A percentile compares a stretch with the other conserved stretches of the same genome.
These are phyloP conservation scores for Tetragonia tetragonoides DNA, from an alignment of 148 eudicot genomes.

Conservation along the genomic window DNA sequence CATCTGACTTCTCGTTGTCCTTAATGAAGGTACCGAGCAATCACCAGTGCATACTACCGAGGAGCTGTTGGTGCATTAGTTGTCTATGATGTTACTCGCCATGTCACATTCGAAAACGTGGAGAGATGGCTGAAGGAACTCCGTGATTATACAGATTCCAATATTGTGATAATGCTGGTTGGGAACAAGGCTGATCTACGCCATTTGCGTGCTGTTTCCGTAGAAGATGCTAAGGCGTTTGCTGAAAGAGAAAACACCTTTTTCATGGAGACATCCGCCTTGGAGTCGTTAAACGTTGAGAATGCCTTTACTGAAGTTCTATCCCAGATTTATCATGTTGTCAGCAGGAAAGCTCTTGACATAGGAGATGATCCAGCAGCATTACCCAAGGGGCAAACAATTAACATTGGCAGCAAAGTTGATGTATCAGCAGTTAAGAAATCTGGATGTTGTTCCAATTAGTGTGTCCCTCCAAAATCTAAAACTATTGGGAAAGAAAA, in stretches of 20 bases:
- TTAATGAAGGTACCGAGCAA: constrained; percentile 63
- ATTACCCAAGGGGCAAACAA: constrained; percentile 74
- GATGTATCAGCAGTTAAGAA: constrained; percentile 77
- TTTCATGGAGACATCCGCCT: constrained; percentile 90
- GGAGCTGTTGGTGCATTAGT: constrained; percentile 88
- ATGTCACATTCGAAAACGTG: constrained; percentile 71
- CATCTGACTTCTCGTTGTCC: not conserved
- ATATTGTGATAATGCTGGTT: constrained; percentile 79
- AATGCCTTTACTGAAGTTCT: constrained; percentile 80
- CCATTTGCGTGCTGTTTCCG: constrained; percentile 68
- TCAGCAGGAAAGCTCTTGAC: constrained; percentile 75
- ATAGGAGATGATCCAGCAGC: constrained; percentile 62
- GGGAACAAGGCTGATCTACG: constrained; percentile 89
- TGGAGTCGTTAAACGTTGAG: constrained; percentile 74
- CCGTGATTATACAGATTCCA: constrained; percentile 67
- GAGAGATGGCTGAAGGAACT: constrained; percentile 93
- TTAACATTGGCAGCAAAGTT: constrained; percentile 60
- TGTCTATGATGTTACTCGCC: constrained; percentile 77
- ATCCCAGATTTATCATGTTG: constrained; percentile 65
- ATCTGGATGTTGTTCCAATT: constrained; percentile 69
- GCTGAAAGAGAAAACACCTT: constrained; percentile 57
- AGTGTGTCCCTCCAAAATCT: not conserved
- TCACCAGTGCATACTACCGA: constrained; percentile 87
- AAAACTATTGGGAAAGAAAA: not conserved
- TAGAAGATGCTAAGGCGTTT: constrained; percentile 53